Evolutionary conservation across 768 basidiomycete genomes (phyloP).

Genomic region (Cantharellus anzutake): DNA sequence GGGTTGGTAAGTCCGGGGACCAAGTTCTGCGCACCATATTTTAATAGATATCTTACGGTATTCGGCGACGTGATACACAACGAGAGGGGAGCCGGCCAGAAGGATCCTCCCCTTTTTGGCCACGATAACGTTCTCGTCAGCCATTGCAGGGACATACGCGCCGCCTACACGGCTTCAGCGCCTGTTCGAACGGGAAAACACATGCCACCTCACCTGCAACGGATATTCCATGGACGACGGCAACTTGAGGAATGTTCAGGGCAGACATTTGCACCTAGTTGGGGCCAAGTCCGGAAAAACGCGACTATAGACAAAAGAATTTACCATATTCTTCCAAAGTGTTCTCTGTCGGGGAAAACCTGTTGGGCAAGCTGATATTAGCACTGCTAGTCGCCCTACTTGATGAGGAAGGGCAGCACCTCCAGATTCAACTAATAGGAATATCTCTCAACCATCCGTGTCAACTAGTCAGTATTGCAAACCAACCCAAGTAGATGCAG

Average conservation of each 20-base stretch:
- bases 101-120: conserved; percentile 86
- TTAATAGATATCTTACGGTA: too few species aligned
- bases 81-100: conserved; percentile 83
- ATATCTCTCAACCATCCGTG: neutral
- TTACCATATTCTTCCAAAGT: conserved; percentile 93
- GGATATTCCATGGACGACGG: conserved; percentile 84
- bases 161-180: conserved; percentile 31
- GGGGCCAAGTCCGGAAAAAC: neutral
- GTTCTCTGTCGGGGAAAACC: conserved; percentile 87
- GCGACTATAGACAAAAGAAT: conserved; percentile 6
- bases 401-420: conserved; percentile 87
- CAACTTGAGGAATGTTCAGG: conserved; percentile 76
- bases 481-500: conserved; percentile 73
- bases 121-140: conserved; percentile 83
- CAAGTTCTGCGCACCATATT: too few species aligned
- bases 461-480: neutral
- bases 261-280: conserved; percentile 80
- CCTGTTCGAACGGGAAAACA: conserved; percentile 3
- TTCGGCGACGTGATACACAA: conserved; percentile 14
- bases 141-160: conserved; percentile 92
- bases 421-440: conserved; percentile 63
- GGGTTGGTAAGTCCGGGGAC: too few species aligned
- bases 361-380: conserved; percentile 11
- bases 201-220: conserved; percentile 42
- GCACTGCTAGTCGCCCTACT: conserved; percentile 37